Percentiles rank a stretch among this genome's conserved stretches.
phyloP scores from a whole-genome alignment of 495 filamentous ascomycete species.

The Jackrogersella multiformis region DNA sequence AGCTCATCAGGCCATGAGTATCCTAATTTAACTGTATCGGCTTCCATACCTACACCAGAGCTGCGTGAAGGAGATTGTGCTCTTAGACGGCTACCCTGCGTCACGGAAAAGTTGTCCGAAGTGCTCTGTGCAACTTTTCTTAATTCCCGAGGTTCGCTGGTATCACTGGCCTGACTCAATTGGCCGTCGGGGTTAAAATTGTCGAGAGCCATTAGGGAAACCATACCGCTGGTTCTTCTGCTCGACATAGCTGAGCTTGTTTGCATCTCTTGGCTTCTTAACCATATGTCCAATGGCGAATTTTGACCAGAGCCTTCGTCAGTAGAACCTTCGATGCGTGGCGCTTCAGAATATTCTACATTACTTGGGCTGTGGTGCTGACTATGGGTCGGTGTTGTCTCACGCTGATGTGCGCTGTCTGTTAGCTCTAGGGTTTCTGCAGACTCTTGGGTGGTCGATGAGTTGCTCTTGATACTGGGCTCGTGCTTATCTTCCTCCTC shows the following conservation, averaged over 20 bases:
- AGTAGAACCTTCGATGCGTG: slow-evolving; percentile 24
- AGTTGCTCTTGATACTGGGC: neutral
- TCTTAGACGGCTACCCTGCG: neutral
- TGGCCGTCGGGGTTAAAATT: slow-evolving; percentile 7
- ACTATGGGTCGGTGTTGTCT: slow-evolving; percentile 1
- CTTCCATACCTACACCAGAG: neutral
- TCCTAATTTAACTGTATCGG: neutral
- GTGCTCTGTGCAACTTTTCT: neutral
- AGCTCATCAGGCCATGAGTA: neutral
- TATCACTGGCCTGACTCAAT: slow-evolving; percentile 14
- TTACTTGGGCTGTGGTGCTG: slow-evolving; percentile 14
- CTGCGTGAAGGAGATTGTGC: neutral
- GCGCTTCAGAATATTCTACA: slow-evolving; percentile 12
- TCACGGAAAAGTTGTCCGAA: neutral
- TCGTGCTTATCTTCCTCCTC: slow-evolving; percentile 35
- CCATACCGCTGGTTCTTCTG: slow-evolving; percentile 43
- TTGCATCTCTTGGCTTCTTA: slow-evolving; percentile 52
- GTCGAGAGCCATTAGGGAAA: slow-evolving; percentile 35
- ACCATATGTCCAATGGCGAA: slow-evolving; percentile 54
- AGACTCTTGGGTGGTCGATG: neutral
- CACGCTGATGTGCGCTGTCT: neutral
- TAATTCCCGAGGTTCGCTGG: neutral
- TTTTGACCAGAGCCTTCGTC: slow-evolving; percentile 36
- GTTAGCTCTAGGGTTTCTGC: neutral
- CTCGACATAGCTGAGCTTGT: slow-evolving; percentile 43